Evolutionary conservation across 257 asterid species (phyloP), one percentile per base, ranked within the genome.

Genomic region (Eustoma russellianum): DNA sequence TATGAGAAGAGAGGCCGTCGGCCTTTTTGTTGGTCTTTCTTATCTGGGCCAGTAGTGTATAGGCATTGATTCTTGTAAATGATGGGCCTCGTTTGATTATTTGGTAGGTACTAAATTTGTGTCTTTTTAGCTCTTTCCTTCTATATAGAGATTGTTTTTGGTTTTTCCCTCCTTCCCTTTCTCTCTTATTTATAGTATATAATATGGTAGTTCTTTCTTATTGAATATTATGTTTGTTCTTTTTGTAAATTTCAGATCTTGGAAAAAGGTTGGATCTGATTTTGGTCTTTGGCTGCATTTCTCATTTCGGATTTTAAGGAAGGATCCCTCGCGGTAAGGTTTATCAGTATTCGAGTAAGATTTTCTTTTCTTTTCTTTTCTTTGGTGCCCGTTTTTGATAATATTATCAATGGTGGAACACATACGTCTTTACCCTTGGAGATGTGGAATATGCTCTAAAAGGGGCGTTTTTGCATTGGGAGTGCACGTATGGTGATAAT

Each of bases 231-330:
- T n/a, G n/a, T n/a, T n/a, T n/a, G 15, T 41, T 18, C 16, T 48
- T 12, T 57, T 2, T n/a, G 13, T 55, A 10, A 35, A 52, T 33
- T 41, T 44, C 64, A 65, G 70, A 51, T 65, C 57, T 34, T 52
- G 49, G n/a, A n/a, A n/a, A n/a, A n/a, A n/a, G n/a, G n/a, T n/a
- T 57, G 57, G 41, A 52, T 57, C 50, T n/a, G n/a, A n/a, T 18
- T 43, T 13, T 45, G 8, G 52, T 57, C 64, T 51, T 57, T 34
- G 54, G 55, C 59, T 56, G 64, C 64, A 56, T n/a, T 56, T 56
- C 59, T 56, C 48, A 34, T 5, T 50, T 58, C 56, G 48, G 59
- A 54, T 50, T 56, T 41, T n/a, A 44, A 9, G 51, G 53, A 45
- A 65, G 53, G 44, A 30, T 53, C 59, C 18, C 18, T 50, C 35